Percentiles rank a stretch among this genome's conserved stretches.
Conservation (phyloP, 2,329 filamentous ascomycete genomes). For the Keithomyces neogunnii region DNA sequence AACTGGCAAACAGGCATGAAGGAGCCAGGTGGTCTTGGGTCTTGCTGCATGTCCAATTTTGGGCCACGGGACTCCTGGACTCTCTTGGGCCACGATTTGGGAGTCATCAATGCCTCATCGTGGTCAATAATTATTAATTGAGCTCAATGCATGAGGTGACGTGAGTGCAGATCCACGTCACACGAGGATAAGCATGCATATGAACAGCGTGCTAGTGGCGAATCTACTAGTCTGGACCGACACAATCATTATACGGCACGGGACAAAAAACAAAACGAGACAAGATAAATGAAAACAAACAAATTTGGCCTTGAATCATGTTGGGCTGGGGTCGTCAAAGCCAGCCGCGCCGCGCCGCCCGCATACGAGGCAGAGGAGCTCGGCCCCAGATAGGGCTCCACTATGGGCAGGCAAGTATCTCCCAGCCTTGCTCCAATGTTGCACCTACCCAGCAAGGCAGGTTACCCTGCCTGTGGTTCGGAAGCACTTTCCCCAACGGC, state of each 20-base stretch:
- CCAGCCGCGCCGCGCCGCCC: not conserved
- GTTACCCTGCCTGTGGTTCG: not conserved
- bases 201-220: too few relatives aligned
- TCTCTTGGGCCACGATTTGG: not conserved
- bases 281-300: too few relatives aligned
- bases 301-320: too few relatives aligned
- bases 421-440: not conserved
- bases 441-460: not conserved
- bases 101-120: not conserved
- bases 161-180: too few relatives aligned
- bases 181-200: too few relatives aligned
- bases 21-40: not conserved
- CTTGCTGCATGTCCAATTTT: too few relatives aligned
- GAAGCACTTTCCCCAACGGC: slow-evolving; percentile 1
- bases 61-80: not conserved
- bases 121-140: not conserved
- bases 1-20: not conserved
- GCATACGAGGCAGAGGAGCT: not conserved
- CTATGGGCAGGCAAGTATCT: not conserved
- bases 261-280: too few relatives aligned
- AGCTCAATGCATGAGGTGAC: not conserved
- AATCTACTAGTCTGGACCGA: too few relatives aligned
- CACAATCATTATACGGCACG: too few relatives aligned
- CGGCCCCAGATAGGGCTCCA: not conserved
- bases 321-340: not conserved